These are phyloP conservation scores for Quercus dentata DNA, from an alignment of 306 rosid species.

Conservation along the genomic window DNA sequence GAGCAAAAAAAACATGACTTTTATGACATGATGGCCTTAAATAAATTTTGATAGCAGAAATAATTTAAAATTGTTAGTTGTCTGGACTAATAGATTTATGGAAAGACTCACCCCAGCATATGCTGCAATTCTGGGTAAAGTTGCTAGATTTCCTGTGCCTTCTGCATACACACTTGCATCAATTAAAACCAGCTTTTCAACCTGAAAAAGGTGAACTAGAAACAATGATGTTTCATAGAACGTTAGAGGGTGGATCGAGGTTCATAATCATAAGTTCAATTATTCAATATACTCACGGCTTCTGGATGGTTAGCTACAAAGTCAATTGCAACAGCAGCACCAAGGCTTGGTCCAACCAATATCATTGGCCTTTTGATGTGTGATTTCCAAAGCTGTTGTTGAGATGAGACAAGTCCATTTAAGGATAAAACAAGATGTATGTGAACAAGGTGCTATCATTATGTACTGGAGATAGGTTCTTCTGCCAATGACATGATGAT, in stretches of 20 bases:
- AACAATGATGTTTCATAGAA: constrained; percentile 21
- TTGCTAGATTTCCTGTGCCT: constrained; percentile 72
- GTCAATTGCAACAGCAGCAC: constrained; percentile 96
- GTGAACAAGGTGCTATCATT: not conserved
- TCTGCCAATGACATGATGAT: constrained; percentile 16
- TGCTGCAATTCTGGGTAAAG: constrained; percentile 58
- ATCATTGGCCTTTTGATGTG: constrained; percentile 77
- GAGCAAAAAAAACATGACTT: not conserved
- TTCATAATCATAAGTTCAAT: constrained; percentile 21
- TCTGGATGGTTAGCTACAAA: constrained; percentile 82
- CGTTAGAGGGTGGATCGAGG: constrained; percentile 1
- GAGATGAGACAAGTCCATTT: constrained; percentile 16
- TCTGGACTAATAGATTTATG: not conserved
- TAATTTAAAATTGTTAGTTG: not conserved
- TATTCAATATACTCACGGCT: constrained; percentile 59
- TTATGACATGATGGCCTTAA: no score
- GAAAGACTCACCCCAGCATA: constrained; percentile 74
- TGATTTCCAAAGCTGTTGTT: constrained; percentile 76
- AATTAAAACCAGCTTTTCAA: constrained; percentile 82
- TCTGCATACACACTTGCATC: constrained; percentile 92
- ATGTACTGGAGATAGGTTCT: not conserved
- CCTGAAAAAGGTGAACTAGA: constrained; percentile 58
- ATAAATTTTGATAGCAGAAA: not conserved
- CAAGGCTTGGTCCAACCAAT: constrained; percentile 96
- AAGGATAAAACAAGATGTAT: not conserved